A percentile compares a stretch with the other conserved stretches of the same genome.
Conservation (phyloP, 1,139 yeast genomes). For the Candida sp. region DNA sequence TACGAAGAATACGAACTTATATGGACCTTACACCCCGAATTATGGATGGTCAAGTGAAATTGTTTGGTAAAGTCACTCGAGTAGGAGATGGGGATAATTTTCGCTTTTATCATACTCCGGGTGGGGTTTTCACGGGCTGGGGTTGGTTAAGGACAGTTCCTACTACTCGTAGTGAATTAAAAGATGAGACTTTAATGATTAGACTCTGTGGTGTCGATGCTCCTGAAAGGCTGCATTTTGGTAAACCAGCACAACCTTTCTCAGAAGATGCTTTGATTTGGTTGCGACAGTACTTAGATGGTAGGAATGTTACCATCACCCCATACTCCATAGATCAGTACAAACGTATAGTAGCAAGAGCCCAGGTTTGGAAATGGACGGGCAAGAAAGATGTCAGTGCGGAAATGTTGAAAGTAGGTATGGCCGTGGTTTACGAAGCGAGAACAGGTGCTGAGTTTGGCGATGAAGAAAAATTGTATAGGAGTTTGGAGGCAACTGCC, state of each 20-base stretch:
- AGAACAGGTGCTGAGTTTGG: slow-evolving; percentile 84
- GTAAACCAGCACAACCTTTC: slow-evolving; percentile 88
- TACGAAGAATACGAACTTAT: slow-evolving; percentile 31
- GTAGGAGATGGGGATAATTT: slow-evolving; percentile 99
- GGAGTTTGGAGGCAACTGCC: slow-evolving; percentile 58
- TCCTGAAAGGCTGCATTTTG: slow-evolving; percentile 94
- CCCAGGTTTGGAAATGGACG: slow-evolving; percentile 67
- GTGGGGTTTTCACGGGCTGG: slow-evolving; percentile 89
- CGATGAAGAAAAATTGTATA: slow-evolving; percentile 60
- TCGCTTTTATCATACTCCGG: slow-evolving; percentile 90
- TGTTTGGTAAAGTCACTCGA: slow-evolving; percentile 82
- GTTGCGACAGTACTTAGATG: slow-evolving; percentile 63
- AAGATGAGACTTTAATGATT: slow-evolving; percentile 60
- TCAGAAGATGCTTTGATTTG: slow-evolving; percentile 82
- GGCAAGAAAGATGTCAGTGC: slow-evolving; percentile 80
- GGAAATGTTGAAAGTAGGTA: slow-evolving; percentile 80
- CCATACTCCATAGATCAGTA: slow-evolving; percentile 88
- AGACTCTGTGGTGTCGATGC: slow-evolving; percentile 97
- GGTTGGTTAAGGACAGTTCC: slow-evolving; percentile 71
- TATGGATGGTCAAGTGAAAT: slow-evolving; percentile 23
- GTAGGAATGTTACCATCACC: slow-evolving; percentile 65
- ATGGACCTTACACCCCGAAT: slow-evolving; percentile 39
- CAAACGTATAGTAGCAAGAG: slow-evolving; percentile 82
- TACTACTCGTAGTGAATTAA: slow-evolving; percentile 40
- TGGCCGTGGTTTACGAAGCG: slow-evolving; percentile 87